Conservation (phyloP, 805 yeast genomes). For the Kregervanrija delftensis region DNA sequence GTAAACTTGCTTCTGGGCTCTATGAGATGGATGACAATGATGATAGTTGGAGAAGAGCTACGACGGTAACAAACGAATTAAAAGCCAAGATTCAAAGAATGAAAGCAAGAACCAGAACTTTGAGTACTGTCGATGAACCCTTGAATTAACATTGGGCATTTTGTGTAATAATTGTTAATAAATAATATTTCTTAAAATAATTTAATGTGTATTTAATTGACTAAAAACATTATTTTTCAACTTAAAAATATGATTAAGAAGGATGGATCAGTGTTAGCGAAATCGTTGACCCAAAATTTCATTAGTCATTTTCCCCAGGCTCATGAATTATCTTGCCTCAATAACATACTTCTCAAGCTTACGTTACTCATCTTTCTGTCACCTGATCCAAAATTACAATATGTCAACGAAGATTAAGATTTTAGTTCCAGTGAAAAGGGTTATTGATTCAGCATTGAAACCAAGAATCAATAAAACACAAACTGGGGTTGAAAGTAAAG, state of each 20-base stretch:
- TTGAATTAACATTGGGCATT: neutral
- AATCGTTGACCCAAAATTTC: too few species aligned
- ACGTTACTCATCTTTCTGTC: neutral
- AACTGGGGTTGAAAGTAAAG: conserved; percentile 80
- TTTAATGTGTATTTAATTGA: too few species aligned
- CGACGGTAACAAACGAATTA: conserved; percentile 79
- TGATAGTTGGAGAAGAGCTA: conserved; percentile 84
- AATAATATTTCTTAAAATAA: too few species aligned
- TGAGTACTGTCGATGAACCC: conserved; percentile 11
- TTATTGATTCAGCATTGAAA: conserved; percentile 86
- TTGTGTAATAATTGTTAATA: too few species aligned
- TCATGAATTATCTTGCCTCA: too few species aligned
- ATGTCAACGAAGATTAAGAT: conserved; percentile 54
- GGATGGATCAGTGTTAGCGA: too few species aligned
- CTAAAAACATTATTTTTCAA: too few species aligned
- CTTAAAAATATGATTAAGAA: too few species aligned
- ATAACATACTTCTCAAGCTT: neutral
- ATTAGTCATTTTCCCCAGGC: too few species aligned
- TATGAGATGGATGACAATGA: conserved; percentile 39
- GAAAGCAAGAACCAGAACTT: conserved; percentile 50
- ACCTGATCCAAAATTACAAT: neutral
- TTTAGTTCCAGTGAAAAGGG: conserved; percentile 91
- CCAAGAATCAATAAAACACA: conserved; percentile 86
- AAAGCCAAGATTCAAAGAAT: conserved; percentile 84
- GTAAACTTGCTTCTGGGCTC: conserved; percentile 17